Evolutionary conservation across 768 basidiomycete species (phyloP).

Genomic region (Boletus rubroflammeus): DNA sequence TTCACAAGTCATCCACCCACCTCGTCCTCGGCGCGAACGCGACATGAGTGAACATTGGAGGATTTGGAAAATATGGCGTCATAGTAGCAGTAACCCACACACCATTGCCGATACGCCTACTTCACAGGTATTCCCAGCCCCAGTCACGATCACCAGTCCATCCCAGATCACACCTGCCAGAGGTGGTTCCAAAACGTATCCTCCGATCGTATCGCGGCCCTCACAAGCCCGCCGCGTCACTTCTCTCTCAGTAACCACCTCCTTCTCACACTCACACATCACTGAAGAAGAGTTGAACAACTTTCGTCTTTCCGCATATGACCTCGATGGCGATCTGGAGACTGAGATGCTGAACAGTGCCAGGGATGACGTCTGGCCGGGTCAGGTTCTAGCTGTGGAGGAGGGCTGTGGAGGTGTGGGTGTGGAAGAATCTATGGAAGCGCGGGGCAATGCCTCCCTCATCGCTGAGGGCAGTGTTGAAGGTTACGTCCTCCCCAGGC

Average conservation of each 20-base stretch:
- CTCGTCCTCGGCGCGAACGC: not conserved
- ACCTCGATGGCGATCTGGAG: conserved; percentile 26
- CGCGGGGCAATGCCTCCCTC: not conserved
- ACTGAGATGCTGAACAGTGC: conserved; percentile 25
- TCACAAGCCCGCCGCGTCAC: conserved; percentile 17
- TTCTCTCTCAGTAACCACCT: conserved; percentile 19
- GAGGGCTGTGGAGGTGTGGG: not conserved
- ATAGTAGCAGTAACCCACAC: not conserved
- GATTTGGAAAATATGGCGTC: conserved; percentile 17
- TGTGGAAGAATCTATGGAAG: not conserved
- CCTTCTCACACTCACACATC: conserved; percentile 22
- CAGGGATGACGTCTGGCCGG: conserved; percentile 17
- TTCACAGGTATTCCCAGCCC: not conserved
- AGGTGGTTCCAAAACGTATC: not conserved
- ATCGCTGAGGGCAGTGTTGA: conserved; percentile 9
- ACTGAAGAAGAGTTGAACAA: conserved; percentile 23
- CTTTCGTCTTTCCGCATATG: conserved; percentile 22
- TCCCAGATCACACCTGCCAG: not conserved
- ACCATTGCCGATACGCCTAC: not conserved
- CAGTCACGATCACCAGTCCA: not conserved
- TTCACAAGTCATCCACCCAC: conserved; percentile 1
- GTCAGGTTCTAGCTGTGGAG: conserved; percentile 13
- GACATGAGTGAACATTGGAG: conserved; percentile 13
- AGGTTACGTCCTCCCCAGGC: not conserved
- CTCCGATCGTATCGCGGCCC: conserved; percentile 5